phyloP scores from a whole-genome alignment of 768 basidiomycete genomes.

The Tricholoma flavovirens region DNA sequence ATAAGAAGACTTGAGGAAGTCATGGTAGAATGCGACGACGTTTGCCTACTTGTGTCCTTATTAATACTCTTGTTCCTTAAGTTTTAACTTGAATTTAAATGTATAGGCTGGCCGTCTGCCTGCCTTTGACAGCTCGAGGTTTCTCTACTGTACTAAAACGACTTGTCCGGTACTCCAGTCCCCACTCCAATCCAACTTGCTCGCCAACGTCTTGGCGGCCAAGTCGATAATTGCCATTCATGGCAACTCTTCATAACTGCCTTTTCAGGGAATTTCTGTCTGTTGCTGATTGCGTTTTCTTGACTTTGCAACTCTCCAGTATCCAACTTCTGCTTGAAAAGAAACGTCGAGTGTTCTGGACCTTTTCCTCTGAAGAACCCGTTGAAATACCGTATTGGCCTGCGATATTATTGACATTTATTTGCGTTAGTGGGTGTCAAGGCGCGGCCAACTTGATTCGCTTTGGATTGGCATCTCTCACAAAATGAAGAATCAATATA shows the following conservation, averaged over 20 bases:
- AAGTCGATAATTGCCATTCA: background rate
- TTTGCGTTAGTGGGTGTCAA: background rate
- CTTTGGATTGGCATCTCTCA: constrained; percentile 1
- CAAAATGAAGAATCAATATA: constrained; percentile 5
- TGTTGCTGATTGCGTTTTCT: background rate
- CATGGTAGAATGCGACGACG: background rate
- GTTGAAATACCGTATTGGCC: background rate
- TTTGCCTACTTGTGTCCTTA: background rate
- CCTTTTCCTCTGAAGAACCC: background rate
- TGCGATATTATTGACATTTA: background rate
- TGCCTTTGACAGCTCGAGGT: no score
- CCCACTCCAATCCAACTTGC: no score
- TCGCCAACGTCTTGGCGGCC: no score
- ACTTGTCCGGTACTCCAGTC: no score
- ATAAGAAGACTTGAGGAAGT: constrained; percentile 25
- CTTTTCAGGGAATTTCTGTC: background rate
- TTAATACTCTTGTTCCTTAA: no score
- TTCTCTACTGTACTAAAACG: no score
- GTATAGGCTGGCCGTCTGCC: background rate
- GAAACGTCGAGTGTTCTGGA: no score
- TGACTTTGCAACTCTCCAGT: background rate
- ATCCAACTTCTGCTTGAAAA: background rate
- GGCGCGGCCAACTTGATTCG: background rate
- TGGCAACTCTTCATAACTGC: background rate
- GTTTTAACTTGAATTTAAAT: background rate